Conservation (phyloP, 192 early-diverging fungal genomes). For the Podila horticola region DNA sequence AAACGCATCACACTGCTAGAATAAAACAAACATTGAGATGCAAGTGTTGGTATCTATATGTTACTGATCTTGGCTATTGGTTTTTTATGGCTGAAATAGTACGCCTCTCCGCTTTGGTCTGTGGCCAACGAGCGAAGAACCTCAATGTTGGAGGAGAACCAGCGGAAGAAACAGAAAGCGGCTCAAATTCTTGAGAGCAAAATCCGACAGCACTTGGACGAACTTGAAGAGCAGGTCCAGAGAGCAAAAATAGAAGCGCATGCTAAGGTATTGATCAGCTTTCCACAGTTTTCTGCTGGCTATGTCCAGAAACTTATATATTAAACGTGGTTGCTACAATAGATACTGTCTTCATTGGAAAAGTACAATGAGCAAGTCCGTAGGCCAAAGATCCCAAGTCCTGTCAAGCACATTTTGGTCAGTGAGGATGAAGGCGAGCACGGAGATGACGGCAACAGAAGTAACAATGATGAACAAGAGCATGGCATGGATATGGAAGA, state of each 20-base stretch:
- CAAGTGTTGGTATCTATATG: background rate
- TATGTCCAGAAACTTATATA: too few relatives aligned
- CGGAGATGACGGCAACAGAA: too few relatives aligned
- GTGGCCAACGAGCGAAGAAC: slow-evolving; percentile 9
- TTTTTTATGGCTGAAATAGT: slow-evolving; percentile 8
- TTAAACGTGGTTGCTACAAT: too few relatives aligned
- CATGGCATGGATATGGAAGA: background rate
- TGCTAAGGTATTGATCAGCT: slow-evolving; percentile 9
- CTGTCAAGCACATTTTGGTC: background rate
- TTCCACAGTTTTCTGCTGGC: too few relatives aligned
- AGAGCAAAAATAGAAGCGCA: slow-evolving; percentile 29
- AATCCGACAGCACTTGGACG: slow-evolving; percentile 25
- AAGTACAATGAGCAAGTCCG: too few relatives aligned
- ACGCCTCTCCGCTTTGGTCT: slow-evolving; percentile 37
- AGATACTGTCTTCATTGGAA: too few relatives aligned
- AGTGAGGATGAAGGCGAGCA: background rate
- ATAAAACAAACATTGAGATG: too few relatives aligned
- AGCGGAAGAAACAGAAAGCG: background rate
- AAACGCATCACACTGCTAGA: too few relatives aligned
- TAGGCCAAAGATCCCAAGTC: too few relatives aligned
- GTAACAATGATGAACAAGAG: background rate
- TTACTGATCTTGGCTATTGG: background rate
- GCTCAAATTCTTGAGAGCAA: background rate
- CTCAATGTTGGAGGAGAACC: slow-evolving; percentile 4
- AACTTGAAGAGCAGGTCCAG: slow-evolving; percentile 22